Percentiles rank a stretch among this genome's conserved stretches.
Evolutionary conservation across 306 rosid genomes (phyloP).

Genomic region (Prunus persica): DNA sequence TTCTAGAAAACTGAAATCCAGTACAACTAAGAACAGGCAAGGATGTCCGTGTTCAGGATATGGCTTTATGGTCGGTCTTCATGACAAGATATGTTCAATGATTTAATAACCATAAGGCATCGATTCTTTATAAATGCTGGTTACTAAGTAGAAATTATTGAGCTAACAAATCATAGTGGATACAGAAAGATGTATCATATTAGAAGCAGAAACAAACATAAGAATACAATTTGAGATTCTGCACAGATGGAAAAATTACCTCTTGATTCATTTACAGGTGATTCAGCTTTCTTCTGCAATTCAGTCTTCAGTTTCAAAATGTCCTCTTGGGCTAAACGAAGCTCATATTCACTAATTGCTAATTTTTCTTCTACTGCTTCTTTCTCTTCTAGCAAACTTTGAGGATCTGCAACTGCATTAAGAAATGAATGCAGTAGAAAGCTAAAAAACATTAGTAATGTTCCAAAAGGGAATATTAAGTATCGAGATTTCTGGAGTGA

Average conservation of each 20-base stretch:
- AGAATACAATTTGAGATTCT: constrained; percentile 1
- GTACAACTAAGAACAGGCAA: not conserved
- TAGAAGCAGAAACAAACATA: constrained; percentile 10
- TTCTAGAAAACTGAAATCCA: constrained; percentile 3
- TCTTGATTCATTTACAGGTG: constrained; percentile 28
- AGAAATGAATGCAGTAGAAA: constrained; percentile 24
- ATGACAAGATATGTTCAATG: not conserved
- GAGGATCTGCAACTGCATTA: constrained; percentile 90
- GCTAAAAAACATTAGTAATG: constrained; percentile 10
- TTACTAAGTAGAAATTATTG: constrained; percentile 1
- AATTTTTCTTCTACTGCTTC: constrained; percentile 76
- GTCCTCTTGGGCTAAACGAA: constrained; percentile 94
- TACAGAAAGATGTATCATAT: not conserved
- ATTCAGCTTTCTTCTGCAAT: constrained; percentile 62
- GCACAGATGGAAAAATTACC: constrained; percentile 46
- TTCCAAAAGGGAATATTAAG: not conserved
- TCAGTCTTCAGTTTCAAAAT: constrained; percentile 56
- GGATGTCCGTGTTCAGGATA: not conserved
- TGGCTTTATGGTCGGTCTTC: not conserved
- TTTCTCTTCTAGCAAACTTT: constrained; percentile 80
- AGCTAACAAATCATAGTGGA: constrained; percentile 14
- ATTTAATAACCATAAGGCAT: constrained; percentile 4
- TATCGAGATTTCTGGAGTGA: not conserved
- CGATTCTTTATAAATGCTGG: not conserved
- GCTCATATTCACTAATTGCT: constrained; percentile 85